These are phyloP conservation scores for Batkoa obscura DNA, from an alignment of 371 early-diverging fungal genomes.

Conservation along the genomic window DNA sequence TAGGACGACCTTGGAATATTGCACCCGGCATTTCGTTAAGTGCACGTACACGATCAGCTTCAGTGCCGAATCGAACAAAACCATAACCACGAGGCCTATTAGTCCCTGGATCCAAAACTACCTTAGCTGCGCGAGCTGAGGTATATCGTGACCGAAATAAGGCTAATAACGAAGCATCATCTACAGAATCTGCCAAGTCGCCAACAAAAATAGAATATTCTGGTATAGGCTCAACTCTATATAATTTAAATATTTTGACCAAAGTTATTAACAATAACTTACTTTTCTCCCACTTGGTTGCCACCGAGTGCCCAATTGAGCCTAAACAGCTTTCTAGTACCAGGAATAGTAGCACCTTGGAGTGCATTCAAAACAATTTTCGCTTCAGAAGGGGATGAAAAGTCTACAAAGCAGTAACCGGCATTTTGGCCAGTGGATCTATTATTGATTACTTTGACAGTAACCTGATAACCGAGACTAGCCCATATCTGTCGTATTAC, in stretches of 20 bases:
- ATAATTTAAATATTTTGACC: no score
- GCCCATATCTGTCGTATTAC: conserved; percentile 48
- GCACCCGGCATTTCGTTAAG: conserved; percentile 62
- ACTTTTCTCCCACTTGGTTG: conserved; percentile 12
- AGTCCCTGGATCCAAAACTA: conserved; percentile 56
- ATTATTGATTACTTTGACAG: conserved; percentile 76
- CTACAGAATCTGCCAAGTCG: conserved; percentile 56
- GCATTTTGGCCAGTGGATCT: conserved; percentile 30
- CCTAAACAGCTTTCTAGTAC: conserved; percentile 53
- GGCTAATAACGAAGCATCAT: conserved; percentile 38
- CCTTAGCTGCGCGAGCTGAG: conserved; percentile 57
- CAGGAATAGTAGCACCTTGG: conserved; percentile 67
- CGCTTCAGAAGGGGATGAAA: conserved; percentile 34
- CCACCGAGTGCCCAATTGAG: conserved; percentile 85
- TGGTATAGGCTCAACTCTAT: conserved; percentile 33
- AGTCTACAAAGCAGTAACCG: conserved; percentile 62
- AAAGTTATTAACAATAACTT: no score
- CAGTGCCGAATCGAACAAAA: conserved; percentile 59
- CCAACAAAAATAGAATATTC: conserved; percentile 79
- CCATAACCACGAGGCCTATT: conserved; percentile 48
- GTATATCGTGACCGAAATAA: conserved; percentile 35
- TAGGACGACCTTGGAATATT: conserved; percentile 47
- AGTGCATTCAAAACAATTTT: conserved; percentile 35
- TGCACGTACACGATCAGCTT: conserved; percentile 46
- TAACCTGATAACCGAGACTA: conserved; percentile 39